Evolutionary conservation across 352 stramenopile species (phyloP).

Genomic region (Globisporangium abappressorium): DNA sequence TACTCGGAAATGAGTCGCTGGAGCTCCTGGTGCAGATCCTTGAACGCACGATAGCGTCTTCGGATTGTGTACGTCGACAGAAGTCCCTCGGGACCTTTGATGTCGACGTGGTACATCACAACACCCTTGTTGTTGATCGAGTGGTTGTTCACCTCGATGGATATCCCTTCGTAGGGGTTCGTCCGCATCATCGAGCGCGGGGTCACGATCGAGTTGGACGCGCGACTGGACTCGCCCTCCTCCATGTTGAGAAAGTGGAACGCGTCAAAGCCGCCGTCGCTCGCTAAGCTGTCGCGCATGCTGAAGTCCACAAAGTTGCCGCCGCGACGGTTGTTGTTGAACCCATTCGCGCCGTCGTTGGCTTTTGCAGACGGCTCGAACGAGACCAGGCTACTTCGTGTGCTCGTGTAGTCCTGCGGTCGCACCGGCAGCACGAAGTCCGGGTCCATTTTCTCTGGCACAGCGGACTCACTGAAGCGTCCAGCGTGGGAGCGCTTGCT

Average conservation of each 20-base stretch:
- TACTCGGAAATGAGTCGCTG: constrained; percentile 47
- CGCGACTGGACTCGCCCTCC: constrained; percentile 21
- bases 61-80: constrained; percentile 86
- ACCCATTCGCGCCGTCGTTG: constrained; percentile 13
- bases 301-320: constrained; percentile 22
- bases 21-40: constrained; percentile 73
- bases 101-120: constrained; percentile 89
- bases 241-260: constrained; percentile 54
- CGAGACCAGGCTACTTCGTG: constrained; percentile 56
- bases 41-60: constrained; percentile 75
- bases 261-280: constrained; percentile 57
- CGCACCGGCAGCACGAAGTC: constrained; percentile 38
- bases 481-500: not conserved
- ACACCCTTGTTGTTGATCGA: constrained; percentile 52
- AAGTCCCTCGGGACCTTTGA: constrained; percentile 70
- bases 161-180: constrained; percentile 66
- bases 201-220: constrained; percentile 28
- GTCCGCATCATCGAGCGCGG: constrained; percentile 28
- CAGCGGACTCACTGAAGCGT: constrained; percentile 21
- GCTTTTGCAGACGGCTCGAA: constrained; percentile 36
- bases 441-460: constrained; percentile 31
- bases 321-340: constrained; percentile 17
- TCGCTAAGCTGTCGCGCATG: constrained; percentile 53
- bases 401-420: constrained; percentile 26
- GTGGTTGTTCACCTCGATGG: constrained; percentile 47